Evolutionary conservation across 2,329 filamentous ascomycete genomes (phyloP).

Genomic region (Cladosporium sp.): DNA sequence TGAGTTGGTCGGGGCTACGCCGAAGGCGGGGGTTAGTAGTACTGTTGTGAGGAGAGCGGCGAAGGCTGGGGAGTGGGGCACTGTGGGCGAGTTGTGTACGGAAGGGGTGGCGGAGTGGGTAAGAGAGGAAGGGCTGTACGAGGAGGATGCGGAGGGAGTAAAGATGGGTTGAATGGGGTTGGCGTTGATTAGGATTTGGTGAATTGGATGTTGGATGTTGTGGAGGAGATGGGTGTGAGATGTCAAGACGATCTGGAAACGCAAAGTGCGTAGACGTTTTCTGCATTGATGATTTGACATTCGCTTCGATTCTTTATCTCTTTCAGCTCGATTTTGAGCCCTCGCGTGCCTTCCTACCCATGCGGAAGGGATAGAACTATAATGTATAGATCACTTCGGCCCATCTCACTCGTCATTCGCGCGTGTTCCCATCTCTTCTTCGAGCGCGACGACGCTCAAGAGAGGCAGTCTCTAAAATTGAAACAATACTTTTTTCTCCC

Average conservation of each 20-base stretch:
- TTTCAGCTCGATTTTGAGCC: background rate
- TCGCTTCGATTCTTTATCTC: background rate
- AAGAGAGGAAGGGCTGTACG: slow-evolving; percentile 53
- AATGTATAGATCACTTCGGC: background rate
- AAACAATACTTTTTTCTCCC: background rate
- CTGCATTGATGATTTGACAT: background rate
- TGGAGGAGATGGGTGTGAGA: no score
- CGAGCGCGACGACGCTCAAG: background rate
- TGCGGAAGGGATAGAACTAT: background rate
- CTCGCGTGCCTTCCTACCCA: background rate
- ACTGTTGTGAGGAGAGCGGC: slow-evolving; percentile 61
- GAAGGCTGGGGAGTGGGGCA: slow-evolving; percentile 42
- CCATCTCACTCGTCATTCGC: background rate
- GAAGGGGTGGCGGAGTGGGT: slow-evolving; percentile 57
- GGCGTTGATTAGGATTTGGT: no score
- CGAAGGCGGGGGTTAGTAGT: slow-evolving; percentile 49
- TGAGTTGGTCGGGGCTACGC: slow-evolving; percentile 53
- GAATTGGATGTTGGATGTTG: no score
- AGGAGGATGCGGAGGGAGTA: slow-evolving; percentile 23
- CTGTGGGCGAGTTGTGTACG: slow-evolving; percentile 53
- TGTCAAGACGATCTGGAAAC: no score
- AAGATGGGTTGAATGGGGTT: slow-evolving; percentile 23
- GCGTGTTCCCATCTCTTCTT: background rate
- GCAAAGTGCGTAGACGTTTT: background rate
- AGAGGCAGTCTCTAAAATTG: background rate